Conservation (phyloP, 2,329 filamentous ascomycete species). For the Stagonosporopsis tanaceti region DNA sequence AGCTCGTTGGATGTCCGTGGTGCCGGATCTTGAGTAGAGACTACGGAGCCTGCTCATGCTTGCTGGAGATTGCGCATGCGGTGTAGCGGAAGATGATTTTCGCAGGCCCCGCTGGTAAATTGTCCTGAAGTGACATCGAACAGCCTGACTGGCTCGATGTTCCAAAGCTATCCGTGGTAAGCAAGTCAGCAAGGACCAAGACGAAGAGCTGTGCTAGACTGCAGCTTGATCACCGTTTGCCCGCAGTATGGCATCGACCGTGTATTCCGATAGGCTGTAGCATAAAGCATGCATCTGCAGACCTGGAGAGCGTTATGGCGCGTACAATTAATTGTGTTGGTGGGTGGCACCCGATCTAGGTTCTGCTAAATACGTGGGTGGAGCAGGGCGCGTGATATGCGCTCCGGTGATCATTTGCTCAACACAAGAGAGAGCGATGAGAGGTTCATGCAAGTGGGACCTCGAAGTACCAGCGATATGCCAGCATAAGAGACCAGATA, state of each 20-base stretch:
- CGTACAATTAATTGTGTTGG: background rate
- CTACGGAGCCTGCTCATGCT: background rate
- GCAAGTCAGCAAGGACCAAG: background rate
- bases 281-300: background rate
- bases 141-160: background rate
- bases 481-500: background rate
- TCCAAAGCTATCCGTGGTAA: background rate
- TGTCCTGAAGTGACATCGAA: background rate
- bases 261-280: background rate
- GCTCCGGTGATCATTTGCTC: background rate
- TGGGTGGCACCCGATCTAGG: background rate
- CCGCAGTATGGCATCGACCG: background rate
- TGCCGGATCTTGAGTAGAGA: background rate
- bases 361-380: background rate
- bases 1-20: background rate
- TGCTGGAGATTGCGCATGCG: background rate
- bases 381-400: background rate
- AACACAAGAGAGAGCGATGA: background rate
- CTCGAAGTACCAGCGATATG: background rate
- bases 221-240: background rate
- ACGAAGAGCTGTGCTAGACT: background rate
- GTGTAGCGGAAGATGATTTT: background rate
- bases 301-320: background rate
- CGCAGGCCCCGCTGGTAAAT: background rate
- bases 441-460: background rate